These are phyloP conservation scores for Fraxinus anomala DNA, from an alignment of 257 asterid species.

Conservation along the genomic window DNA sequence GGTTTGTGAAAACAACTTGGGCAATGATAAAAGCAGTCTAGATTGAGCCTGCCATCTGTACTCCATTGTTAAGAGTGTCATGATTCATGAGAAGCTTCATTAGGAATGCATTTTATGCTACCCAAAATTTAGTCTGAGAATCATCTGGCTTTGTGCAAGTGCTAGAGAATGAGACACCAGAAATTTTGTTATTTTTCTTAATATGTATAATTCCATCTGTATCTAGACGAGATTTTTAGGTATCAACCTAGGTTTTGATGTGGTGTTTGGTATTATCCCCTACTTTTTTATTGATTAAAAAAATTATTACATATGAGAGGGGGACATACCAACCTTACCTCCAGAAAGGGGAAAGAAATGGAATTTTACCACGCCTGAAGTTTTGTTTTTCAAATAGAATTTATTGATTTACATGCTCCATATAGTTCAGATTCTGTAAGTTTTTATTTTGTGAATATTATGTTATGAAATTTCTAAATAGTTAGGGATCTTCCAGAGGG, in stretches of 20 bases:
- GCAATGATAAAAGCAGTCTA: background rate
- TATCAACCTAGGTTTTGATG: background rate
- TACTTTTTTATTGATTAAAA: background rate
- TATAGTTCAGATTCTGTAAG: constrained; percentile 15
- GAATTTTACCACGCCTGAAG: background rate
- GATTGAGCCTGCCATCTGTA: background rate
- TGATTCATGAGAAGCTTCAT: background rate
- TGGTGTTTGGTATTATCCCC: background rate
- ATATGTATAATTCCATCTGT: background rate
- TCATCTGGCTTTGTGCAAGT: constrained; percentile 9
- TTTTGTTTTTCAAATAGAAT: background rate
- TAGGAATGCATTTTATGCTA: background rate
- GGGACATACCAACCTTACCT: background rate
- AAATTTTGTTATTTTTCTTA: background rate
- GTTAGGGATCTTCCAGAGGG: constrained; percentile 38
- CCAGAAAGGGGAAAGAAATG: background rate
- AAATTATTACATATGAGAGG: no score
- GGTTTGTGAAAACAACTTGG: background rate
- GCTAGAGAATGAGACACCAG: background rate
- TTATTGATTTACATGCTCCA: background rate
- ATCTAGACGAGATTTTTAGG: background rate
- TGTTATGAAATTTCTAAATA: constrained; percentile 16
- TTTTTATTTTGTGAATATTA: background rate
- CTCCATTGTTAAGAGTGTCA: background rate
- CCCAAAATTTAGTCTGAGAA: background rate